A percentile compares a stretch with the other conserved stretches of the same genome.
These are phyloP conservation scores for Bathelium albidoporum DNA, from an alignment of 495 filamentous ascomycete genomes.

Conservation along the genomic window DNA sequence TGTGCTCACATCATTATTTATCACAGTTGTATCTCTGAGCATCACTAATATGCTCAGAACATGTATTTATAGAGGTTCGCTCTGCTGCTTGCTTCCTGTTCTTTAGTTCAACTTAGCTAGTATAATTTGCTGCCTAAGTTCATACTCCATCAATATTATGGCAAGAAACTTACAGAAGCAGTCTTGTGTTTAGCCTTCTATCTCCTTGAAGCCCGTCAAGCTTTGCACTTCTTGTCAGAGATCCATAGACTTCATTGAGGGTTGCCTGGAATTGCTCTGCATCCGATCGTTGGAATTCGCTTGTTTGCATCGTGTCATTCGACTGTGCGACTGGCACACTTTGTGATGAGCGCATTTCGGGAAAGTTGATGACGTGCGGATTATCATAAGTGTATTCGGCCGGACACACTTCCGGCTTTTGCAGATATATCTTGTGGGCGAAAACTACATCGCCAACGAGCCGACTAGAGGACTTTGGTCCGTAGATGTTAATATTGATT, in stretches of 20 bases:
- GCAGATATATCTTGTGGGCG: conserved; percentile 10
- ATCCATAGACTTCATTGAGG: not conserved
- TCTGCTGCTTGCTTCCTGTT: no score
- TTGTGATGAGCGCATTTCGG: not conserved
- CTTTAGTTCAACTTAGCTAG: no score
- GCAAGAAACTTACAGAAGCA: not conserved
- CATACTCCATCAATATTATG: not conserved
- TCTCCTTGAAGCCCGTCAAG: not conserved
- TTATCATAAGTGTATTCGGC: conserved; percentile 10
- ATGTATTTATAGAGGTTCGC: no score
- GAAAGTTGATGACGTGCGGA: conserved; percentile 13
- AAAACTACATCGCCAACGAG: conserved; percentile 8
- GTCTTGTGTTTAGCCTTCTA: not conserved
- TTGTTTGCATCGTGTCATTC: not conserved
- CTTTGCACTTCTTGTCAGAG: not conserved
- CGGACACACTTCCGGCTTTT: conserved; percentile 8
- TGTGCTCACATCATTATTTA: no score
- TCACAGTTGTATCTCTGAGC: no score
- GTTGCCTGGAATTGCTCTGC: not conserved
- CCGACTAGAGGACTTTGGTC: not conserved
- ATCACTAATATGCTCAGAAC: no score
- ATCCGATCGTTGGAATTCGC: not conserved
- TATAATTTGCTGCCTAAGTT: no score
- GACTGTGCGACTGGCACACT: not conserved
- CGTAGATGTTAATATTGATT: conserved; percentile 14